Base-by-base conservation (phyloP, 2,329 filamentous ascomycete species). In the Cyanodermella asteris region DNA sequence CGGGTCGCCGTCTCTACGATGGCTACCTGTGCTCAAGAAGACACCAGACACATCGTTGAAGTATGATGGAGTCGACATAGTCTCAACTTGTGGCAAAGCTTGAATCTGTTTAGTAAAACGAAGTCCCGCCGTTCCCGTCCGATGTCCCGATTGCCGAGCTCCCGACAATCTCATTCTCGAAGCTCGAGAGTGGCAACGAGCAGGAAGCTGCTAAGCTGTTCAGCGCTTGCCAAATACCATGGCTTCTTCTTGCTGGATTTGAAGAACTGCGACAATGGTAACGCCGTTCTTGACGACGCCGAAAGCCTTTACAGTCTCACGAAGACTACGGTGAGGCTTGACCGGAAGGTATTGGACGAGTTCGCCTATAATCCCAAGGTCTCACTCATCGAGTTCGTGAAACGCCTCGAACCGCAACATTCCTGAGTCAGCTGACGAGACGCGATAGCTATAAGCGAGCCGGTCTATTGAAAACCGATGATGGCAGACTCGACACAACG, bases 401-500 rank as follows among this genome's bases (percentile, higher is more conserved):
- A 7, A 15, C 7, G 11, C 9, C 6, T 18, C 6, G n/a, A 7
- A 3, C 5, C 13, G 5, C 13, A 22, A 12, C 13, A 6, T 17
- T 7, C 12, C 13, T 8, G 13, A 9, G 9, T 4, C 13, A 11
- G 4, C 12, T 12, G 10, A 12, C 11, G 18, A 23, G 5, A 9
- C 23, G n/a, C n/a, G n/a, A n/a, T 5, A 27, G 25, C 5, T 27
- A 21, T 15, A 27, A 27, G 8, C 11, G 11, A 13, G 11, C 23
- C 14, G 25, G 25, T 20, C 16, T 14, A 18, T 22, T 16, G 14
- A 27, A 27, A 12, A 22, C 13, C 16, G 25, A 27, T 7, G 20
- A 8, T 16, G 28, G 30, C 15, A 28, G 13, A 7, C 21, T 13
- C 13, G 39, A 42, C 24, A 24, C 34, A 20, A 40, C 35, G 28